phyloP scores from a whole-genome alignment of 2,329 filamentous ascomycete species.

The Ophiostoma tasmaniense region DNA sequence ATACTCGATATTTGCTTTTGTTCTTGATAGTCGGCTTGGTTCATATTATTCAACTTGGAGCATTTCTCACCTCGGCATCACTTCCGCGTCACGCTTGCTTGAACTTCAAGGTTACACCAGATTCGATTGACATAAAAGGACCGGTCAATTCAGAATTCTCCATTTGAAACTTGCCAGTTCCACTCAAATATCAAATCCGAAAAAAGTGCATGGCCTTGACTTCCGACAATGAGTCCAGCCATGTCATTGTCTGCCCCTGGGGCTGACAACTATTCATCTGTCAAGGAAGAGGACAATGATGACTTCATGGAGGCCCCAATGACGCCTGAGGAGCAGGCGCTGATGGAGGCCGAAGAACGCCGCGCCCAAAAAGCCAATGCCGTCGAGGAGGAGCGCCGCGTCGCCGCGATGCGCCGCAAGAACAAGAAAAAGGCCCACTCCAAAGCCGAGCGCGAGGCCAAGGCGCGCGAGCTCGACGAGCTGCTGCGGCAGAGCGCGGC shows the following conservation, averaged over 20 bases:
- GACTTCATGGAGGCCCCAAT: not conserved
- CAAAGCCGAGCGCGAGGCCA: conserved; percentile 46
- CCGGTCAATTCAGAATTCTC: not conserved
- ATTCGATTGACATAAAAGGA: not conserved
- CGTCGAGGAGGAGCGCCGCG: conserved; percentile 35
- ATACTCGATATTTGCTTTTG: not conserved
- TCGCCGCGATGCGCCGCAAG: conserved; percentile 31
- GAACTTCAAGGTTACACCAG: not conserved
- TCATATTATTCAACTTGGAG: too few relatives aligned
- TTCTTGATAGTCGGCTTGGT: not conserved
- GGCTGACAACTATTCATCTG: not conserved
- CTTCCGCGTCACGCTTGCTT: not conserved
- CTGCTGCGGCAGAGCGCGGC: conserved; percentile 51
- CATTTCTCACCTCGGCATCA: not conserved
- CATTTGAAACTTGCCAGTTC: not conserved
- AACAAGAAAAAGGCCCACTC: conserved; percentile 42
- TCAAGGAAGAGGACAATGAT: not conserved
- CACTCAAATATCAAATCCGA: not conserved
- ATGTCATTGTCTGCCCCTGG: not conserved
- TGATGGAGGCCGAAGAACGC: conserved; percentile 34
- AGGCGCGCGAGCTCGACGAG: conserved; percentile 51
- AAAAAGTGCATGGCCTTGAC: not conserved
- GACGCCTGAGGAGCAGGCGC: conserved; percentile 9
- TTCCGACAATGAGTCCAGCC: not conserved
- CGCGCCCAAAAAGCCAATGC: conserved; percentile 41